Base-by-base conservation (phyloP, 768 basidiomycete species). In the Auricularia auricula-judae region DNA sequence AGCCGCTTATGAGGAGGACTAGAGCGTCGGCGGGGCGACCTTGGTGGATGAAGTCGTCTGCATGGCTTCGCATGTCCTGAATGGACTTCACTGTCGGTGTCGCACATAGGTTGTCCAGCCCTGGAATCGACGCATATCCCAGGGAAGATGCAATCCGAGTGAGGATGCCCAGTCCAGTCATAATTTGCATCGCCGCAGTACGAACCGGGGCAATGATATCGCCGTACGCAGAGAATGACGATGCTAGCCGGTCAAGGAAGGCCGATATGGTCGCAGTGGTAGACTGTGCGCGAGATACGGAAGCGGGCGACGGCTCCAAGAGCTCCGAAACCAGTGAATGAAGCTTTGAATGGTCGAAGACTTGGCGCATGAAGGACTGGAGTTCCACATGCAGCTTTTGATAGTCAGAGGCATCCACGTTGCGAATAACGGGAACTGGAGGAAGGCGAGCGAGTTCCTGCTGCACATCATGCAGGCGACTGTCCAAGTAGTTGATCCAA, bases 121-220 rank as follows among this genome's bases (percentile, higher is more conserved):
- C 44, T 21, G 8, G 16, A 12, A 29, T n/a, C 18, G 36, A 16
- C 23, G 62, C 36, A 21, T 18, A n/a, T 36, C 23, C 14, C 33
- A 39, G n/a, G 3, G 53, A 11, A n/a, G 62, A 36, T 11, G 29
- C n/a, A 53, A 62, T 35, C n/a, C 72, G 75, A 3, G 81, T 65
- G 60, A 42, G 39, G 12, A 89, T 74, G 4, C 87, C 82, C 43
- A 97, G 73, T 18, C 95, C 96, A 35, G 95, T 76, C 62, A 84
- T 84, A 66, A 90, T 74, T 60, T 86, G 80, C 3, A 82, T 79
- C 16, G 92, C 76, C 1, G 88, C 86, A 39, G 87, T 75, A 64
- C 82, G 82, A 21, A 98, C 76, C 1, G 90, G 86, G 42, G 76
- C 72, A 53, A 78, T 81, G 64, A 98, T 79, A 74, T 98, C 96